These are phyloP conservation scores for Scutellaria galericulata DNA, from an alignment of 257 asterid genomes.

Conservation along the genomic window DNA sequence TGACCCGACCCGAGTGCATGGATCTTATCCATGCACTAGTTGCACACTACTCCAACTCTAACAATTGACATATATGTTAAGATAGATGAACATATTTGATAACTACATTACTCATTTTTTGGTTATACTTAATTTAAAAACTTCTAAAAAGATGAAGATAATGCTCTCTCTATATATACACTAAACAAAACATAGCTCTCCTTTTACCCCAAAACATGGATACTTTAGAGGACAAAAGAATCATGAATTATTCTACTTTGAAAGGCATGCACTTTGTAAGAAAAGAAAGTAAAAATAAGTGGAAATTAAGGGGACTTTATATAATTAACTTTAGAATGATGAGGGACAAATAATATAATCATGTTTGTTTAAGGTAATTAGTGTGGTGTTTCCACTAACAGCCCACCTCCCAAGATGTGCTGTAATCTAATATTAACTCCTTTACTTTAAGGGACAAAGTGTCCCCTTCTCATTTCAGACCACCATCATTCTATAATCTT, in stretches of 20 bases:
- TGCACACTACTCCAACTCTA: too few relatives aligned
- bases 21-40: too few relatives aligned
- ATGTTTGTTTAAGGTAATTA: conserved; percentile 41
- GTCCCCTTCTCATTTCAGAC: conserved; percentile 60
- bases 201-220: conserved; percentile 35
- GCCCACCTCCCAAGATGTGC: conserved; percentile 53
- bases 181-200: neutral
- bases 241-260: neutral
- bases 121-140: too few relatives aligned
- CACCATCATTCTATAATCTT: conserved; percentile 49
- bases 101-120: too few relatives aligned
- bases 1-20: too few relatives aligned
- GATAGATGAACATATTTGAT: too few relatives aligned
- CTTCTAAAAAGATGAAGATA: too few relatives aligned
- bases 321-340: conserved; percentile 5
- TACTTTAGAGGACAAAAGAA: conserved; percentile 8
- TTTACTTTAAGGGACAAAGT: conserved; percentile 57
- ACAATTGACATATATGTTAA: too few relatives aligned
- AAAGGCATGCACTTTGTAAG: conserved; percentile 21
- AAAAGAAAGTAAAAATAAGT: conserved; percentile 33
- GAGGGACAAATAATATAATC: conserved; percentile 34
- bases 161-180: too few relatives aligned
- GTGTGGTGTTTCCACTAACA: conserved; percentile 57
- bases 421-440: conserved; percentile 42
- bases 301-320: conserved; percentile 25